Percentiles rank a stretch among this genome's conserved stretches.
Conservation (phyloP, 2,329 filamentous ascomycete species). For the Didymosphaeria variabile region DNA sequence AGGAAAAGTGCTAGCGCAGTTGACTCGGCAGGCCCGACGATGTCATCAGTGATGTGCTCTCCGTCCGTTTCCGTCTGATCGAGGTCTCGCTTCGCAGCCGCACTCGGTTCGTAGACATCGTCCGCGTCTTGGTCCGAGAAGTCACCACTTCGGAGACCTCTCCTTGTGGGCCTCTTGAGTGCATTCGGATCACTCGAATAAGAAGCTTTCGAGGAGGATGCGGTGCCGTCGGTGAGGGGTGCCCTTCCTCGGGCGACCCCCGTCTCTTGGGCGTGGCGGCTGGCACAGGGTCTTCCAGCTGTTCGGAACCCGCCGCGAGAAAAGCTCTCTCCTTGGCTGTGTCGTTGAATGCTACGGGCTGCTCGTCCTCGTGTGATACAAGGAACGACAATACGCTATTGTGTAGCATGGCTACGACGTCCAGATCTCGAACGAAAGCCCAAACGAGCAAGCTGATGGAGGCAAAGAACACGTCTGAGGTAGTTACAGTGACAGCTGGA, state of each 20-base stretch:
- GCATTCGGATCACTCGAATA: conserved; percentile 17
- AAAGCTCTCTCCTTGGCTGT: conserved; percentile 3
- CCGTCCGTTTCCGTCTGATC: conserved; percentile 44
- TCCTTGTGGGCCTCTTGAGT: conserved; percentile 33
- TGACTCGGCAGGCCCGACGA: conserved; percentile 45
- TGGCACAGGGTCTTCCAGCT: conserved; percentile 21
- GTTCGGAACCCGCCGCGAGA: conserved; percentile 7
- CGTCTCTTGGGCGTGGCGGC: conserved; percentile 34
- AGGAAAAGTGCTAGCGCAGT: conserved; percentile 48
- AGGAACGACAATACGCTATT: conserved; percentile 43
- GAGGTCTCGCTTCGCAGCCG: conserved; percentile 31
- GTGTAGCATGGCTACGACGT: conserved; percentile 60
- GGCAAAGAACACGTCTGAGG: conserved; percentile 67
- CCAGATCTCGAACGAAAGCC: conserved; percentile 64
- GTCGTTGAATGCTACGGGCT: conserved; percentile 37
- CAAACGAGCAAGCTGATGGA: conserved; percentile 64
- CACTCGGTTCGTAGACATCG: conserved; percentile 37
- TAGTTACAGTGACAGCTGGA: conserved; percentile 65
- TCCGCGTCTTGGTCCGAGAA: conserved; percentile 35
- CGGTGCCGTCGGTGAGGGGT: conserved; percentile 23
- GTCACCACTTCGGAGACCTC: conserved; percentile 24
- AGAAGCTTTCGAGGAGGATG: conserved; percentile 18
- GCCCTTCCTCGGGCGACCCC: conserved; percentile 41
- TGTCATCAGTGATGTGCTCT: conserved; percentile 31
- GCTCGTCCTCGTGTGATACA: conserved; percentile 31